Conservation (phyloP, 768 basidiomycete genomes). For the Chlorophyllum brunneum region DNA sequence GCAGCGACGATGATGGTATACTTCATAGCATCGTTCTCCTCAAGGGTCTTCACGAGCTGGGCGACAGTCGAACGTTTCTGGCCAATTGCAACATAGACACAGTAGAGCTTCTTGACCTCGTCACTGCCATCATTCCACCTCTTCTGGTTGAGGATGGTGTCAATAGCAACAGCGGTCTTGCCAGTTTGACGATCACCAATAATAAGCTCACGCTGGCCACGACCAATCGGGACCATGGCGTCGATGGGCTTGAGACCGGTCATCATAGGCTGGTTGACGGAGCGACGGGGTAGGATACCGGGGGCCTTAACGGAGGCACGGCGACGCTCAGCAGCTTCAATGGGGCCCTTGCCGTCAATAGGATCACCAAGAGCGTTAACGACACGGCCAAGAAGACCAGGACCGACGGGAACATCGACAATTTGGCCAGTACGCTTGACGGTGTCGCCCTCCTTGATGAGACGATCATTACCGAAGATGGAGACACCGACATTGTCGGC, state of each 20-base stretch:
- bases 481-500: slow-evolving; percentile 99
- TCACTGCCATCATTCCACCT: slow-evolving; percentile 98
- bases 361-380: slow-evolving; percentile 99
- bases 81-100: slow-evolving; percentile 98
- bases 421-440: slow-evolving; percentile 99
- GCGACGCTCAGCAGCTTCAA: slow-evolving; percentile 88
- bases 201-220: slow-evolving; percentile 99
- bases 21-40: slow-evolving; percentile 99
- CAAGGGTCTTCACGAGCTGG: slow-evolving; percentile 98
- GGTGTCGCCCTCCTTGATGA: slow-evolving; percentile 99
- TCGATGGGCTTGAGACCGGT: slow-evolving; percentile 99
- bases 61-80: slow-evolving; percentile 99
- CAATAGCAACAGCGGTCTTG: slow-evolving; percentile 98
- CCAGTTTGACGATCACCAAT: slow-evolving; percentile 99
- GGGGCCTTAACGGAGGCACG: slow-evolving; percentile 99
- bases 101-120: slow-evolving; percentile 98
- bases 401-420: slow-evolving; percentile 99
- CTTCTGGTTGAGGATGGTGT: slow-evolving; percentile 99
- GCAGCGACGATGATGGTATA: slow-evolving; percentile 99
- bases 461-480: slow-evolving; percentile 97
- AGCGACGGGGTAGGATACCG: slow-evolving; percentile 98
- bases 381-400: slow-evolving; percentile 95
- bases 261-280: slow-evolving; percentile 99
- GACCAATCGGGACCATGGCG: slow-evolving; percentile 99
- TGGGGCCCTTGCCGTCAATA: slow-evolving; percentile 99